A percentile compares a stretch with the other conserved stretches of the same genome.
Evolutionary conservation across 2,329 filamentous ascomycete species (phyloP).

Genomic region (Epicoccum nigrum): DNA sequence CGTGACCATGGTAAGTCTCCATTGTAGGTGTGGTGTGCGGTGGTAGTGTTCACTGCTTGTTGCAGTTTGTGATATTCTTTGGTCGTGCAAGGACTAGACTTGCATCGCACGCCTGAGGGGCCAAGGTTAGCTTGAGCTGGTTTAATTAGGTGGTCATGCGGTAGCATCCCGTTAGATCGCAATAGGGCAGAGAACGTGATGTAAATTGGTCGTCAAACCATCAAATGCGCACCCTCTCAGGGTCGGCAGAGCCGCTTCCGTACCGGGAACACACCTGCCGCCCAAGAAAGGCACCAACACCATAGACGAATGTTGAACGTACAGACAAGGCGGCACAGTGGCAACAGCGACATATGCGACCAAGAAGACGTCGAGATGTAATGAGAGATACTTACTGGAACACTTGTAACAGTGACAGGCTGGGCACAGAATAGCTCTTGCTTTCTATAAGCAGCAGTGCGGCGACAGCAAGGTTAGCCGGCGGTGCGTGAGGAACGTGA

Average conservation of each 20-base stretch:
- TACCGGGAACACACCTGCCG: not conserved
- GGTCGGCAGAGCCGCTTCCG: not conserved
- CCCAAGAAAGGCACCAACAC: slow-evolving; percentile 5
- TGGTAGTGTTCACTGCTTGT: not conserved
- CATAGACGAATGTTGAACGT: not conserved
- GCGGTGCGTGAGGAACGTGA: slow-evolving; percentile 23
- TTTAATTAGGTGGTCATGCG: not conserved
- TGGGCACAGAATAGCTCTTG: slow-evolving; percentile 3
- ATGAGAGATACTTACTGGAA: slow-evolving; percentile 22
- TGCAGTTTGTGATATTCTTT: not conserved
- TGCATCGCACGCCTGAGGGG: slow-evolving; percentile 15
- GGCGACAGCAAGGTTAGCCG: slow-evolving; percentile 9
- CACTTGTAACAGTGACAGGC: slow-evolving; percentile 19
- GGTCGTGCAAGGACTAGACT: not conserved
- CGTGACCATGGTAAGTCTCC: slow-evolving; percentile 96
- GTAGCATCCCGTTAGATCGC: not conserved
- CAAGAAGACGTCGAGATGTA: slow-evolving; percentile 2
- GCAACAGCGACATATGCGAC: slow-evolving; percentile 2
- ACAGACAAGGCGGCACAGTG: slow-evolving; percentile 1
- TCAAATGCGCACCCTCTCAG: not conserved
- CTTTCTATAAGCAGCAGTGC: slow-evolving; percentile 9
- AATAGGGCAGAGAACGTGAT: no score
- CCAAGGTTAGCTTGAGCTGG: slow-evolving; percentile 19
- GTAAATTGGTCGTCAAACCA: not conserved
- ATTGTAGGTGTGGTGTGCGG: slow-evolving; percentile 56